These are phyloP conservation scores for Neurospora sublineolata DNA, from an alignment of 495 filamentous ascomycete species.

Conservation along the genomic window DNA sequence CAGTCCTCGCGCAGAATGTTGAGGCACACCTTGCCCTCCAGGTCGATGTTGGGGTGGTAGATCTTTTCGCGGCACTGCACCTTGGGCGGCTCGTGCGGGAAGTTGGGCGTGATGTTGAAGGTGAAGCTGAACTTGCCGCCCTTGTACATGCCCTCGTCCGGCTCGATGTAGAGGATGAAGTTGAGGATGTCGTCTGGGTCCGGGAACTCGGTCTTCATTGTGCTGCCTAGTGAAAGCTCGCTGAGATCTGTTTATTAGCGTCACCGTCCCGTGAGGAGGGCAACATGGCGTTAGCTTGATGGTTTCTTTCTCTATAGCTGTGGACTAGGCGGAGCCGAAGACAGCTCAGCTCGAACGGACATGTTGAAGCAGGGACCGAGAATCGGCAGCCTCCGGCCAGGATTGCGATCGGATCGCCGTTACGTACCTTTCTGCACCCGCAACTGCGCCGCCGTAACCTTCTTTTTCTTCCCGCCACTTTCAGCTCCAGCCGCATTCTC, in stretches of 20 bases:
- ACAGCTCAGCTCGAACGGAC: neutral
- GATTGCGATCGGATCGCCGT: neutral
- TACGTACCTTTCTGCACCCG: conserved; percentile 84
- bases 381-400: neutral
- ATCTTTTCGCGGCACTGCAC: conserved; percentile 98
- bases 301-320: neutral
- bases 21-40: conserved; percentile 94
- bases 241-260: conserved; percentile 55
- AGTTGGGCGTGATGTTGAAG: conserved; percentile 86
- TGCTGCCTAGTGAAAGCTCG: conserved; percentile 77
- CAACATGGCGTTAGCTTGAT: neutral
- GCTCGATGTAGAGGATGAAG: conserved; percentile 86
- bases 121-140: conserved; percentile 79
- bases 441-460: conserved; percentile 90
- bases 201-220: conserved; percentile 87
- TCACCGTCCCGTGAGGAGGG: neutral
- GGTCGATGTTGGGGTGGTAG: conserved; percentile 97
- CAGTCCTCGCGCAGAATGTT: conserved; percentile 97
- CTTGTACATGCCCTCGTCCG: conserved; percentile 97
- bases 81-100: conserved; percentile 95
- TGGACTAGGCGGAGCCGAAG: neutral
- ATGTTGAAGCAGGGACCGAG: neutral
- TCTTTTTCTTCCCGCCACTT: conserved; percentile 78
- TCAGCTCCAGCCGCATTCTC: conserved; percentile 65
- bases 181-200: conserved; percentile 95